Base-by-base conservation (phyloP, 345 rosid species). In the Triadica sebifera region DNA sequence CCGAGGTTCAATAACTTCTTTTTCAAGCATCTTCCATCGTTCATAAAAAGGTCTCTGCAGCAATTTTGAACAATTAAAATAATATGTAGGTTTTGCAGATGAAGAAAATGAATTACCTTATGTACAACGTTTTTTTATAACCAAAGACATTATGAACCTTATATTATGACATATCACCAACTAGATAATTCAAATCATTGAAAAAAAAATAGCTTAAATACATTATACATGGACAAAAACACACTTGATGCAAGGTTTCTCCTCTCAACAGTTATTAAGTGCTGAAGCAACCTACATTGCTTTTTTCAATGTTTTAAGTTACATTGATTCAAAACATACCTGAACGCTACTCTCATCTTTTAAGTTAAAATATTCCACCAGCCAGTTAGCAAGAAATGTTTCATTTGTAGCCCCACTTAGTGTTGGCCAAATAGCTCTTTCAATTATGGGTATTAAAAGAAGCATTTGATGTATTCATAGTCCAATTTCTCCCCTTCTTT, bases 1-100 rank as follows among this genome's bases (percentile, higher is more conserved):
- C n/a, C 99, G 94, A 71, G 99, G 98, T 49, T 89, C 97, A 67
- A 95, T 87, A 77, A 95, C 87, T 90, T 93, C 97, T 85, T 88
- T 91, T 81, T 95, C 98, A 24, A 95, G 89, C 98, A 93, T 87
- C 81, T 87, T 93, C 98, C 98, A 95, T 71, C 99, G 87, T 78
- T 95, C 98, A 83, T 83, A 79, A 85, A 95, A 95, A 79, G 99
- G 99, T 52, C 93, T 88, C 99, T 95, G 94, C 74, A 83, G 52
- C 74, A 84, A 46, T 58, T 80, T 77, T 64, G 20, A 65, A 71
- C 57, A 17, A 72, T 55, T 37, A 70, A 37, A 58, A 24, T 46
- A 57, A 61, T 84, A 46, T 78, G 82, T n/a, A 85, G 79, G 47
- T 53, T 45, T 65, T 51, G 71, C 4, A 12, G n/a, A 45, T 17